phyloP scores from a whole-genome alignment of 2,329 filamentous ascomycete species.

The Pyrenophora teres region DNA sequence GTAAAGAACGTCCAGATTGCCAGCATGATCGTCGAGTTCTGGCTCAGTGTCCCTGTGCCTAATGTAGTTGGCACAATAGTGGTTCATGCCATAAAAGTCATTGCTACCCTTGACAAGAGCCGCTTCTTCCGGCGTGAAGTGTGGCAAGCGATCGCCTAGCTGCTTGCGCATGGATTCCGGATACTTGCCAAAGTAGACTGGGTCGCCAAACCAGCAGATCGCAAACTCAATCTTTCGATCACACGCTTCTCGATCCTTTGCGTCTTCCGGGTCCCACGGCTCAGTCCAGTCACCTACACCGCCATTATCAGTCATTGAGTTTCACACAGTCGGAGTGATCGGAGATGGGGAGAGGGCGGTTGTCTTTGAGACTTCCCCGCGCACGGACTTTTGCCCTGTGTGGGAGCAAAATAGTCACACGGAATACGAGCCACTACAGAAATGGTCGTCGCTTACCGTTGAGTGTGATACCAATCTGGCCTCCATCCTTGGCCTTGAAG shows the following conservation, averaged over 20 bases:
- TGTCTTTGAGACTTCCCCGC: neutral
- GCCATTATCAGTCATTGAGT: conserved; percentile 22
- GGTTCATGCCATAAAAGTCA: conserved; percentile 95
- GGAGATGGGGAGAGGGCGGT: neutral
- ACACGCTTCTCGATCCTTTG: conserved; percentile 73
- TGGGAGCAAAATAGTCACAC: conserved; percentile 22
- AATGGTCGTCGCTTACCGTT: conserved; percentile 63
- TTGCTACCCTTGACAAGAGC: conserved; percentile 82
- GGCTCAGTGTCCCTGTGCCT: conserved; percentile 69
- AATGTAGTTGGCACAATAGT: conserved; percentile 89
- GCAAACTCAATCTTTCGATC: conserved; percentile 84
- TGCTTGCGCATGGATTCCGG: conserved; percentile 82
- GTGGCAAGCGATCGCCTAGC: conserved; percentile 76
- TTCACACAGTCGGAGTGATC: neutral
- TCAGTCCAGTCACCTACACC: conserved; percentile 72
- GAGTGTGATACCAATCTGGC: conserved; percentile 84
- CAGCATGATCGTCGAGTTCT: conserved; percentile 69
- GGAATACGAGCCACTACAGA: conserved; percentile 11
- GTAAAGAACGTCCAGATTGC: conserved; percentile 75
- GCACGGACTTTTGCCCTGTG: neutral
- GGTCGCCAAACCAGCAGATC: conserved; percentile 87
- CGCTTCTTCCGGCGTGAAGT: conserved; percentile 72
- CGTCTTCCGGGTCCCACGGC: conserved; percentile 80
- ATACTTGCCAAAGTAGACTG: conserved; percentile 83
- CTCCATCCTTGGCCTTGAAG: conserved; percentile 72